Evolutionary conservation across 345 rosid genomes (phyloP).

Genomic region (Gossypium turneri): DNA sequence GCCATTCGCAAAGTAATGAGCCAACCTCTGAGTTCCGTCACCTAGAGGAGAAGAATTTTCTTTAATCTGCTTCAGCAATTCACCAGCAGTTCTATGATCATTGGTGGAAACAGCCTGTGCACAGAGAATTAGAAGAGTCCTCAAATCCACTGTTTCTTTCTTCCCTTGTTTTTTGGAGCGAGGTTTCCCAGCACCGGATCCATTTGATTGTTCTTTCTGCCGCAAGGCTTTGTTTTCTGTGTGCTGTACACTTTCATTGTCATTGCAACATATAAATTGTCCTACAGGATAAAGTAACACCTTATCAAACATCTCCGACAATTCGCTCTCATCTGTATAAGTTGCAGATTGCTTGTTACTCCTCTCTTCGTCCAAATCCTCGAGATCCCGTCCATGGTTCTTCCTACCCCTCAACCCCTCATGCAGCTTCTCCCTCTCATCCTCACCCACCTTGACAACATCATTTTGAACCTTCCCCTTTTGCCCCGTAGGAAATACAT

Average conservation of each 20-base stretch:
- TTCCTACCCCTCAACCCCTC: slow-evolving; percentile 42
- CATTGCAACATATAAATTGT: neutral
- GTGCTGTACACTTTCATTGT: neutral
- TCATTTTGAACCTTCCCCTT: slow-evolving; percentile 17
- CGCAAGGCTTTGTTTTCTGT: slow-evolving; percentile 20
- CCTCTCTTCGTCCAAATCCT: slow-evolving; percentile 48
- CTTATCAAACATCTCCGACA: slow-evolving; percentile 73
- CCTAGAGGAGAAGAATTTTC: slow-evolving; percentile 60
- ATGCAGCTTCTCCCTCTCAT: slow-evolving; percentile 16
- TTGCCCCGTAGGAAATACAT: neutral
- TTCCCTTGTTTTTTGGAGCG: slow-evolving; percentile 31
- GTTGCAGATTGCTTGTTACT: slow-evolving; percentile 57
- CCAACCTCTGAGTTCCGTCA: slow-evolving; percentile 76
- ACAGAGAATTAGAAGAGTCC: slow-evolving; percentile 58
- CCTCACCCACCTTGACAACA: slow-evolving; percentile 26
- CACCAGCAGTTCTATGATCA: slow-evolving; percentile 62
- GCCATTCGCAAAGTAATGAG: slow-evolving; percentile 79
- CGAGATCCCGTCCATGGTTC: slow-evolving; percentile 49
- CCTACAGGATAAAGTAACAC: slow-evolving; percentile 42
- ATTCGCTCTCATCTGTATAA: slow-evolving; percentile 39
- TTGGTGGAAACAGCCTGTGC: slow-evolving; percentile 70
- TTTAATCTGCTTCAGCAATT: slow-evolving; percentile 72
- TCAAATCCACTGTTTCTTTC: slow-evolving; percentile 64
- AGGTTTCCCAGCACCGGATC: slow-evolving; percentile 36
- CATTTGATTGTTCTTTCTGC: slow-evolving; percentile 28